Evolutionary conservation across 768 basidiomycete species (phyloP), one percentile per base, ranked within the genome.

Genomic region (Kwoniella shandongensis): DNA sequence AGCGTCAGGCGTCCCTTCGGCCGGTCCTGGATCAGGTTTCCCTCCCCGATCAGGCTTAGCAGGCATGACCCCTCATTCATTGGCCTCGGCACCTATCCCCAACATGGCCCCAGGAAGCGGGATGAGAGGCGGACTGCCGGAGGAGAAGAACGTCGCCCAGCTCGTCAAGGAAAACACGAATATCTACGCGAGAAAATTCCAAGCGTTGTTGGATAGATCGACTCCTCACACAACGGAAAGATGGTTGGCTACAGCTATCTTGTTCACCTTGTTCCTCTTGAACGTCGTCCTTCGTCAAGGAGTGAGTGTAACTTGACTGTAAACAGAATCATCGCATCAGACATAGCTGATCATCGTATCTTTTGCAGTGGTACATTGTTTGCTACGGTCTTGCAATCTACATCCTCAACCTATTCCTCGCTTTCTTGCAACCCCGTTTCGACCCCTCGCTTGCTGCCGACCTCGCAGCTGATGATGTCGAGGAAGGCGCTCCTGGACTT

Each of bases 391-490:
- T 89, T 65, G 92, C 90, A 27, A 97, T 96, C 66, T 97, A 97
- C 79, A 84, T 94, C 61, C 83, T 97, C 58, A 96, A 99, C 79
- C 84, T 99, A 51, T 85, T 99, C 52, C 83, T 99, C 64, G 94
- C 96, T 1, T 99, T 99, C 81, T 81, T 99, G 17, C 93, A 97
- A 80, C 96, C 96, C 30, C 89, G 88, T 76, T 98, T 99, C 76
- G 96, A 99, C 78, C 94, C 96, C 0, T 94, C 93, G 1, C 80
- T 97, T 29, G 88, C 92, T 63, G 90, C 90, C 44, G 96, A 99
- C 75, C 80, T 97, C 12, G 81, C 90, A 61, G 96, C 91, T 1
- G 89, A 93, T 64, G 93, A 97, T 72, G 88, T 96, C 18, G 96
- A 99, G 69, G 93, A 91, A 73, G 96, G 93, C 18, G 88, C 87